phyloP scores from a whole-genome alignment of 257 asterid genomes.

The Solanum chiquidenum region DNA sequence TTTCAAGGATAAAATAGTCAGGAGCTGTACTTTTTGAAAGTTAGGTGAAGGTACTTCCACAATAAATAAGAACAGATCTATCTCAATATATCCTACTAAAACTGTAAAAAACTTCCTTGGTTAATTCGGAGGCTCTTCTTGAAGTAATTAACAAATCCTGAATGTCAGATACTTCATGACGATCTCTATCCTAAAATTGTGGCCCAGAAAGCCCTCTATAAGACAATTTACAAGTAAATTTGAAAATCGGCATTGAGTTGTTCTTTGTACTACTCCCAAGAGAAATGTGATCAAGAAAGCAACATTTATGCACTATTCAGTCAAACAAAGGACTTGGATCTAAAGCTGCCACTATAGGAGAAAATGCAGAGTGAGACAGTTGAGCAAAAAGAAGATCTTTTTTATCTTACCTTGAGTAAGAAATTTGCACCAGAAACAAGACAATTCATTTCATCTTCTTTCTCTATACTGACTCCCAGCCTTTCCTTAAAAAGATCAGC shows the following conservation, averaged over 20 bases:
- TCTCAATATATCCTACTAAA: not conserved
- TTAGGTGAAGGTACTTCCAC: not conserved
- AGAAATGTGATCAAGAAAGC: not conserved
- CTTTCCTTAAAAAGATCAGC: conserved; percentile 90
- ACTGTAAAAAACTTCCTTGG: not conserved
- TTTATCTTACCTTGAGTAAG: conserved; percentile 71
- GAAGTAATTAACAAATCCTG: not conserved
- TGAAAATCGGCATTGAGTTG: not conserved
- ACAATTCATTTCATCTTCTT: conserved; percentile 96
- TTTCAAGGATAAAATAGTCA: not conserved
- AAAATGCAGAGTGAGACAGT: not conserved
- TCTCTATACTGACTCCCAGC: conserved; percentile 95
- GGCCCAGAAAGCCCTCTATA: not conserved
- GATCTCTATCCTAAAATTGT: not conserved
- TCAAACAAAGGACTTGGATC: not conserved
- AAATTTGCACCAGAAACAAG: conserved; percentile 96
- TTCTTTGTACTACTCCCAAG: not conserved
- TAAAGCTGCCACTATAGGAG: not conserved
- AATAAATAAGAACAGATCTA: not conserved
- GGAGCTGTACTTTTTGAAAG: not conserved
- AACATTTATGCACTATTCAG: not conserved
- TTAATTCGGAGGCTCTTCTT: not conserved
- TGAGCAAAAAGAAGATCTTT: not conserved
- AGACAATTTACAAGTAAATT: not conserved
- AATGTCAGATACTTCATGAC: not conserved